Evolutionary conservation across 2,329 filamentous ascomycete genomes (phyloP), one percentile per base, ranked within the genome.

Genomic region (Lecanicillium sp.): DNA sequence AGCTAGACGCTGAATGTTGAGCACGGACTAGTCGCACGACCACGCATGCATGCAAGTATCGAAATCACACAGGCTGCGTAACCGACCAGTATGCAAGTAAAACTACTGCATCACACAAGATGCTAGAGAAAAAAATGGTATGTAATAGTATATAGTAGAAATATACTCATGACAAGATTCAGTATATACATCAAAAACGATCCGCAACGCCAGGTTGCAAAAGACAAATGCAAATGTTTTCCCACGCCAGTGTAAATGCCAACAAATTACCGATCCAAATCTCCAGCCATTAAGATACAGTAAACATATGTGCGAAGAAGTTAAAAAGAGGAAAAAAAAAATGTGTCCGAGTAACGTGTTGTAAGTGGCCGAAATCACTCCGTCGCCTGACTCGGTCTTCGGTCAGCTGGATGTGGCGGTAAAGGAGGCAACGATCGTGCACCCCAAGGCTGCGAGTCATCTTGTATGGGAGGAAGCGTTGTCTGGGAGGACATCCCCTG

Each of bases 381-480:
- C 21, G 42, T 23, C 12, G 12, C 17, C 32, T 5, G 33, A 10
- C 19, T 37, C 23, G 32, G 32, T 20, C 21, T n/a, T 37, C 42
- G 42, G 3, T 45, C 42, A 10, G 27, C 32, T 5, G 26, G 35
- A 39, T 32, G 44, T 11, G 44, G 4, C 10, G 44, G 35, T 12
- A 46, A n/a, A 8, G 44, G 44, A 14, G 44, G 44, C 6, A 46
- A 35, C 12, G 26, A 30, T 8, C 35, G 12, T 1, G 12, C 33
- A 39, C 44, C 44, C 44, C 44, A 46, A 7, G 44, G 44, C 20
- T 46, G 44, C 14, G 44, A 32, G 12, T 39, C 36, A 2, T 46
- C 44, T 9, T 23, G 33, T 21, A 33, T 32, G 19, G 43, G 43
- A 15, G 19, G 21, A 15, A 26, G 32, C 14, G 43, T 33, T 23